These are phyloP conservation scores for Coemansia erecta DNA, from an alignment of 192 early-diverging fungal species.

Conservation along the genomic window DNA sequence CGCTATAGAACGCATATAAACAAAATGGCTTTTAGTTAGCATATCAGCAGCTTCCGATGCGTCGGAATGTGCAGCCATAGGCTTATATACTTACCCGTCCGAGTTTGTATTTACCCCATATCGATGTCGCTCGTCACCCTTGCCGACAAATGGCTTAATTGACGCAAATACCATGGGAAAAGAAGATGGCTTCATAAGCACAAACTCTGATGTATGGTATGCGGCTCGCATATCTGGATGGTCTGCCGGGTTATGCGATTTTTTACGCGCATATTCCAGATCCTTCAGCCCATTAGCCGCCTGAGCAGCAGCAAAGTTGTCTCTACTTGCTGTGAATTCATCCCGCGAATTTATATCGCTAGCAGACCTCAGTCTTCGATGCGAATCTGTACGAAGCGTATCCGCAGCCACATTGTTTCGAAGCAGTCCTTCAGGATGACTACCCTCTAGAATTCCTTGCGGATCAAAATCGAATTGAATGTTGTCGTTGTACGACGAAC, in stretches of 20 bases:
- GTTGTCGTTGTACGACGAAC: background rate
- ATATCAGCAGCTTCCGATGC: background rate
- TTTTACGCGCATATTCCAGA: conserved; percentile 8
- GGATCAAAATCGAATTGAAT: conserved; percentile 17
- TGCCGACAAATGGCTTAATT: conserved; percentile 42
- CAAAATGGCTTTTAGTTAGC: background rate
- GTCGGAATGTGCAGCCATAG: no score
- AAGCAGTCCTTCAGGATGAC: background rate
- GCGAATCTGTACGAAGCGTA: background rate
- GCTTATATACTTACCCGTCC: conserved; percentile 8
- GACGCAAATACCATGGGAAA: conserved; percentile 42
- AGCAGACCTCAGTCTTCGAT: background rate
- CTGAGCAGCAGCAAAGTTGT: background rate
- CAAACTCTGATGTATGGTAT: conserved; percentile 17
- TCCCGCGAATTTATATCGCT: background rate
- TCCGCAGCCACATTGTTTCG: background rate
- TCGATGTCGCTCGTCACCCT: conserved; percentile 24
- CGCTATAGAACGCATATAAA: background rate
- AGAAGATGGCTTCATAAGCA: conserved; percentile 23
- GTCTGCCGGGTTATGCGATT: conserved; percentile 11
- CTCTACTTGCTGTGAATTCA: background rate
- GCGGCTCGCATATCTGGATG: conserved; percentile 13
- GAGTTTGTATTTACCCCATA: conserved; percentile 6
- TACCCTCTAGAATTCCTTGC: conserved; percentile 10
- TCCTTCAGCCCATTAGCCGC: background rate